Conservation (phyloP, 1,284 basidiomycete species). For the Apiotrichum mycotoxinovorans region DNA sequence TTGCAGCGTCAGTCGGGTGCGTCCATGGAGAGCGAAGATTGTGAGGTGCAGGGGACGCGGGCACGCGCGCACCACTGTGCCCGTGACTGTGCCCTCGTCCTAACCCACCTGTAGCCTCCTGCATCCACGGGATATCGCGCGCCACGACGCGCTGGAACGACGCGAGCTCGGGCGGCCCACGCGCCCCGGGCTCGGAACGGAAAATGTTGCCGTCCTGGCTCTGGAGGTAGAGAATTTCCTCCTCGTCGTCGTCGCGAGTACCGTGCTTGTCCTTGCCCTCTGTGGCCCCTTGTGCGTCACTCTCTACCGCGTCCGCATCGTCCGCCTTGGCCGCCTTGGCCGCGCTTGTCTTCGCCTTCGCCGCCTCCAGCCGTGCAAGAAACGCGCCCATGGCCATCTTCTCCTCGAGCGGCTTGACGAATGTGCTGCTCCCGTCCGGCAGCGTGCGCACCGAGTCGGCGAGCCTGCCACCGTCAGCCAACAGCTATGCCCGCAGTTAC, state of each 20-base stretch:
- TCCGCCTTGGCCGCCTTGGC: no score
- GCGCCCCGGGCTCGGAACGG: constrained; percentile 27
- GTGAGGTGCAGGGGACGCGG: no score
- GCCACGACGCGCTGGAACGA: constrained; percentile 63
- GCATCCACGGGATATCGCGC: constrained; percentile 66
- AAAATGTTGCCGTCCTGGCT: constrained; percentile 87
- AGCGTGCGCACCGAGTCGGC: constrained; percentile 68
- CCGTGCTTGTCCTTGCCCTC: background rate
- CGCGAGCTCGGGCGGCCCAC: constrained; percentile 59
- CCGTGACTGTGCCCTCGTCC: no score
- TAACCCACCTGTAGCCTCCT: constrained; percentile 69
- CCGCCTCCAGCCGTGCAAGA: constrained; percentile 40
- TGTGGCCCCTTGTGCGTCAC: background rate
- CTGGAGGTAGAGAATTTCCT: constrained; percentile 72
- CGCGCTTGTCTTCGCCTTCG: no score
- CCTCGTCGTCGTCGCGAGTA: background rate
- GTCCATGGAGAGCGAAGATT: no score
- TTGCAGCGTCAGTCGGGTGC: no score
- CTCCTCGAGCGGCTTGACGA: constrained; percentile 70
- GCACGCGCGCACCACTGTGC: no score
- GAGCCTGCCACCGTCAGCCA: constrained; percentile 52
- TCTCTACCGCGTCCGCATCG: no score
- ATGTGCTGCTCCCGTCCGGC: constrained; percentile 60
- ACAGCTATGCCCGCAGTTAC: no score
- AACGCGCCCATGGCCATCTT: constrained; percentile 64